Conservation (phyloP, 257 asterid species). For the Parsonsia alboflavescens region DNA sequence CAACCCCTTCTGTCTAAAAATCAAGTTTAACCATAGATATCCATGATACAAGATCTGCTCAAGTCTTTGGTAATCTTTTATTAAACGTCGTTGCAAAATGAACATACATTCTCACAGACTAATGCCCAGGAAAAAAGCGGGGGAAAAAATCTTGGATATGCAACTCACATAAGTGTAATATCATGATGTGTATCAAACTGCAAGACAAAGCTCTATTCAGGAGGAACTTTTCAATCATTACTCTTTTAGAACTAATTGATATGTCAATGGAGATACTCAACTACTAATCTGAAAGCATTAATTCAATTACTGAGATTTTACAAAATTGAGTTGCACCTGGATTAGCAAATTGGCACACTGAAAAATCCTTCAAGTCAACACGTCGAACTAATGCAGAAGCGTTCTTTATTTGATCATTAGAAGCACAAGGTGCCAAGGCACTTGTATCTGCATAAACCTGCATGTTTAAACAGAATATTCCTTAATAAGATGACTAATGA, state of each 20-base stretch:
- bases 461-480: conserved; percentile 19
- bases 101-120: neutral
- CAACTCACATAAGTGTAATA: neutral
- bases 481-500: conserved; percentile 17
- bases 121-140: neutral
- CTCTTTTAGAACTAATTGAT: neutral
- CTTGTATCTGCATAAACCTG: conserved; percentile 57
- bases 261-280: neutral
- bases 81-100: neutral
- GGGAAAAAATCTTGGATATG: neutral
- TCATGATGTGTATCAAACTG: neutral
- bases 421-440: conserved; percentile 50
- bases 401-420: conserved; percentile 73
- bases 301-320: neutral
- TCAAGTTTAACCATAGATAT: neutral
- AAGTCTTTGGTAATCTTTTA: neutral
- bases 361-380: conserved; percentile 72
- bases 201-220: conserved; percentile 7
- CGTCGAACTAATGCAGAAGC: conserved; percentile 70
- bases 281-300: neutral
- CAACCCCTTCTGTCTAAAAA: neutral
- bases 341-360: conserved; percentile 93
- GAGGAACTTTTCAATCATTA: neutral
- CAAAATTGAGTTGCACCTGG: conserved; percentile 47
- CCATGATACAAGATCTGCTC: neutral